Base-by-base conservation (phyloP, 495 filamentous ascomycete genomes). In the Massariosphaeria phaeospora region DNA sequence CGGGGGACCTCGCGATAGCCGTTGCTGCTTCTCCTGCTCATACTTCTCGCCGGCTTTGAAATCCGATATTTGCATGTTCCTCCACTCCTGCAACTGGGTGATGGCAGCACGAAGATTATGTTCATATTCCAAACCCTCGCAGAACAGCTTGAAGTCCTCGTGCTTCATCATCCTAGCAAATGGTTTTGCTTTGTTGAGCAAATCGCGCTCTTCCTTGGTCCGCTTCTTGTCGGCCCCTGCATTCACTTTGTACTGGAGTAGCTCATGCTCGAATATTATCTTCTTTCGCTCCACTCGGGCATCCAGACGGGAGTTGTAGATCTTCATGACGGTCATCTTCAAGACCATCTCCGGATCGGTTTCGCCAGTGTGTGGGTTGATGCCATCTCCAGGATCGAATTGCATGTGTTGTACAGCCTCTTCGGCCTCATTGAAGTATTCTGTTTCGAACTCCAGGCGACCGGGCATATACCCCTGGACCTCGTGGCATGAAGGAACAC, bases 391-490 rank as follows among this genome's bases (percentile, higher is more conserved):
- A 1, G 93, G 90, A 44, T 96, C 91, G 62, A 99, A 99, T 55
- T 95, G 84, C 86, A 99, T 95, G 51, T 93, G 84, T 67, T 97
- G 93, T 11, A 99, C 94, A 0, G 91, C 91, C 71, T 97, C 94
- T 69, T 99, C 93, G 0, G 94, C 93, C 61, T 97, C 94, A 69
- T 99, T 97, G 64, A 90, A 84, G 68, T 91, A 95, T 63, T 99
- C 93, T 0, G 88, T 95, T 75, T 99, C 93, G 64, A 97, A 99
- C 66, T 99, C 93, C 52, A 99, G 72, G 17, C 93, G 88, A 30
- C 94, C 93, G 2, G 93, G 93, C 93, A 99, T 99, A 70, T 95
- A 99, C 3, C 93, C 93, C 67, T 94, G 87, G 24, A 99, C 91
- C 68, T 99, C 93, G 69, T 99, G 93, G 67, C 94, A 97, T 24